These are phyloP conservation scores for Diaporthe sp. DNA, from an alignment of 2,329 filamentous ascomycete species.

Conservation along the genomic window DNA sequence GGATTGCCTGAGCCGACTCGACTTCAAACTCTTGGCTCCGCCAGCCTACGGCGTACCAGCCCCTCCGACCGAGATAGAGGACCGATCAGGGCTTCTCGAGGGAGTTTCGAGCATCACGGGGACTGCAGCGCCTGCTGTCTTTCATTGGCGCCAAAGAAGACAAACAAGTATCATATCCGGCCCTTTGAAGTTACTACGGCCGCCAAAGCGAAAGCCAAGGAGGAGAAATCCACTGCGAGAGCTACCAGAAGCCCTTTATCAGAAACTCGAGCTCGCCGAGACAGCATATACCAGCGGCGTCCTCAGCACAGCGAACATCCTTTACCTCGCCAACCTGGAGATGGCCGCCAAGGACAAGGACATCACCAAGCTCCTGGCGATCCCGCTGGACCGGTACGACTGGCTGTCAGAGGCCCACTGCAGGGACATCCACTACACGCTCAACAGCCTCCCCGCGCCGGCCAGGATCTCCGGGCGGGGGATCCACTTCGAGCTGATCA, in stretches of 20 bases:
- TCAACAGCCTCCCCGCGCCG: slow-evolving; percentile 27
- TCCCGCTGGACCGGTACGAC: slow-evolving; percentile 30
- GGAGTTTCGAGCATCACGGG: slow-evolving; percentile 34
- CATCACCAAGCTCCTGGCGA: slow-evolving; percentile 36
- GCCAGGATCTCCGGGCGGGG: slow-evolving; percentile 17
- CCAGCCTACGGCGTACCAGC: slow-evolving; percentile 25
- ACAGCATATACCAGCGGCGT: not conserved
- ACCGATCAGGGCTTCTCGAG: slow-evolving; percentile 30
- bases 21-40: slow-evolving; percentile 14
- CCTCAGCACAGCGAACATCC: slow-evolving; percentile 20
- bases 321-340: slow-evolving; percentile 29
- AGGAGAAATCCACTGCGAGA: slow-evolving; percentile 27
- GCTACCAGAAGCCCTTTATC: slow-evolving; percentile 21
- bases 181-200: slow-evolving; percentile 21
- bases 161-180: not conserved
- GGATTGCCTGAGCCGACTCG: slow-evolving; percentile 20
- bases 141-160: slow-evolving; percentile 37
- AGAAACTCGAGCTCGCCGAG: slow-evolving; percentile 10
- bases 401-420: slow-evolving; percentile 36
- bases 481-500: slow-evolving; percentile 22
- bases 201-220: slow-evolving; percentile 8
- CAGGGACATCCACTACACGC: slow-evolving; percentile 32
- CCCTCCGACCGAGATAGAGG: slow-evolving; percentile 16
- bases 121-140: slow-evolving; percentile 34
- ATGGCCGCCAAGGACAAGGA: slow-evolving; percentile 38